A percentile compares a stretch with the other conserved stretches of the same genome.
Conservation (phyloP, 768 basidiomycete genomes). For the Mycena kentingensis region DNA sequence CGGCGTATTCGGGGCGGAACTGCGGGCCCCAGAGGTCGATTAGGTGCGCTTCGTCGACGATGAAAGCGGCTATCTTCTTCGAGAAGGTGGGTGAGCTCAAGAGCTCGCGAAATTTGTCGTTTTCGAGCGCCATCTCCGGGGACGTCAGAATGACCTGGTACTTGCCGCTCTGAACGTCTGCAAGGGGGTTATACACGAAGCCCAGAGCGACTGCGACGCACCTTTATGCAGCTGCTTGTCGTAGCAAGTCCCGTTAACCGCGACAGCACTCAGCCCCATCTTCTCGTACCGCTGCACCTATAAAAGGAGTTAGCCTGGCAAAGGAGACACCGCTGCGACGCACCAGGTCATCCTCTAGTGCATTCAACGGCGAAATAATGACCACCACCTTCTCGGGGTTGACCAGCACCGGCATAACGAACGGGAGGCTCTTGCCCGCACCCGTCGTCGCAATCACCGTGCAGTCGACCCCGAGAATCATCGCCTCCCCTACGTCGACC, state of each 20-base stretch:
- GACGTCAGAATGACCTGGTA: constrained; percentile 22
- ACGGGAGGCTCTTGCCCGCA: constrained; percentile 24
- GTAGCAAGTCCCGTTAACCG: constrained; percentile 21
- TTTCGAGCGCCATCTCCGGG: constrained; percentile 24
- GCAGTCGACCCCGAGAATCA: constrained; percentile 23
- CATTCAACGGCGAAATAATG: constrained; percentile 25
- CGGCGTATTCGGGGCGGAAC: constrained; percentile 23
- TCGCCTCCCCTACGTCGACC: constrained; percentile 27
- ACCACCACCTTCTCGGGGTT: constrained; percentile 10
- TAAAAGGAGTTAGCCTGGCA: background rate
- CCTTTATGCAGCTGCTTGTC: constrained; percentile 4
- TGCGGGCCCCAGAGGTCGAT: constrained; percentile 25
- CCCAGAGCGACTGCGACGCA: background rate
- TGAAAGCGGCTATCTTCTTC: constrained; percentile 6
- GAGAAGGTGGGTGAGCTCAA: constrained; percentile 5
- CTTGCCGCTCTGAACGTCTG: constrained; percentile 12
- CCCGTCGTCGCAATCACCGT: constrained; percentile 23
- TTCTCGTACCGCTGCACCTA: constrained; percentile 14
- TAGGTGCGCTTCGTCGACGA: constrained; percentile 34
- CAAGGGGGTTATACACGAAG: background rate
- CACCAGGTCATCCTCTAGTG: constrained; percentile 21
- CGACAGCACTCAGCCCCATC: constrained; percentile 16
- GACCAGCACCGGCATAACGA: constrained; percentile 21
- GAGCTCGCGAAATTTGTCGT: constrained; percentile 14
- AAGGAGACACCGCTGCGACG: background rate